A percentile compares a stretch with the other conserved stretches of the same genome.
Evolutionary conservation across 305 asterid genomes (phyloP).

Genomic region (Stenogyne calaminthoides): DNA sequence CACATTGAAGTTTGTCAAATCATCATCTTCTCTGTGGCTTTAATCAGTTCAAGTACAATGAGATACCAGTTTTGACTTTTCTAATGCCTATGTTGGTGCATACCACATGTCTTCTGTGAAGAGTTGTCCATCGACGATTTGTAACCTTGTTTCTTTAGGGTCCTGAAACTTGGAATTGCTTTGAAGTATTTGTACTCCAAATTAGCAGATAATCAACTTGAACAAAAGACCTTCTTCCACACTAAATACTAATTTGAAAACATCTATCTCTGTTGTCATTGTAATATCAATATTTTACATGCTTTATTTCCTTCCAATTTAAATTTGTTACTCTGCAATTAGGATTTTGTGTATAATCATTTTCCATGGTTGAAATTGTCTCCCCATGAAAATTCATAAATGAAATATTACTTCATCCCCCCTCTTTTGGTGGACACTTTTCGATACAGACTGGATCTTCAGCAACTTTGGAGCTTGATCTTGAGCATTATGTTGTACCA

Average conservation of each 20-base stretch:
- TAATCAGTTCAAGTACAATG: neutral
- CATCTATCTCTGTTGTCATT: neutral
- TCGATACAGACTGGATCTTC: slow-evolving; percentile 66
- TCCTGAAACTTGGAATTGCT: neutral
- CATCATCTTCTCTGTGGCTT: slow-evolving; percentile 5
- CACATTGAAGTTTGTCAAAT: slow-evolving; percentile 20
- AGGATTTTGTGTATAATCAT: slow-evolving; percentile 19
- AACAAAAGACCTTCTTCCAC: neutral
- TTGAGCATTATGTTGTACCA: slow-evolving; percentile 95
- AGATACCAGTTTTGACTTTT: neutral
- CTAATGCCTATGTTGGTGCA: slow-evolving; percentile 2
- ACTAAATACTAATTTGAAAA: neutral
- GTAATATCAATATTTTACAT: neutral
- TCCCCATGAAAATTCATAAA: slow-evolving; percentile 13
- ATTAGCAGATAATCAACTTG: slow-evolving; percentile 14
- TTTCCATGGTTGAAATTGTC: slow-evolving; percentile 3
- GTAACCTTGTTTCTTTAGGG: neutral
- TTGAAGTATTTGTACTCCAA: slow-evolving; percentile 8
- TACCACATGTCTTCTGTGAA: neutral
- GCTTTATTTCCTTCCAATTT: neutral
- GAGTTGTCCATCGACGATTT: neutral
- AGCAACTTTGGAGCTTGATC: slow-evolving; percentile 93
- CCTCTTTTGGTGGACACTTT: slow-evolving; percentile 18
- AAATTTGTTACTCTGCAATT: slow-evolving; percentile 7
- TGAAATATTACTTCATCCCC: neutral